Evolutionary conservation across 2,329 filamentous ascomycete species (phyloP).

Genomic region (Diaporthe sp.): DNA sequence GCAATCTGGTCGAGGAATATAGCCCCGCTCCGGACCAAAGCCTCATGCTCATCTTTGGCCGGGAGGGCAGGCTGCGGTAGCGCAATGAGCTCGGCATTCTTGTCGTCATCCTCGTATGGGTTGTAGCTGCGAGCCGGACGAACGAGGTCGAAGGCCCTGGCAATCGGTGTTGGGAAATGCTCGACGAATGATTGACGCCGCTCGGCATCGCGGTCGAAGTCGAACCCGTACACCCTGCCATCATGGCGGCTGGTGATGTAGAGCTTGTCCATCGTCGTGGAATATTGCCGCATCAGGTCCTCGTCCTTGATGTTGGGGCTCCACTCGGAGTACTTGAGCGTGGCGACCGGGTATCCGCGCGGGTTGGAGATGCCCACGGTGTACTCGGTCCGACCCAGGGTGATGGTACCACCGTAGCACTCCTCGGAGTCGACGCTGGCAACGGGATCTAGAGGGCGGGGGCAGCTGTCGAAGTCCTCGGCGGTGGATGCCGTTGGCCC

Average conservation of each 20-base stretch:
- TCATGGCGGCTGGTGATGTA: constrained; percentile 92
- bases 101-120: constrained; percentile 61
- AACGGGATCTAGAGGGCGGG: constrained; percentile 74
- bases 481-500: constrained; percentile 78
- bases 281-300: constrained; percentile 88
- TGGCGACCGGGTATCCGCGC: constrained; percentile 83
- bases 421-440: constrained; percentile 81
- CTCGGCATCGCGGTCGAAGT: constrained; percentile 69
- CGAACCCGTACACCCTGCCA: constrained; percentile 85
- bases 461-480: constrained; percentile 80
- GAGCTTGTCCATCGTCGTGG: constrained; percentile 82
- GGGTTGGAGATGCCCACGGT: constrained; percentile 85
- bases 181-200: constrained; percentile 73
- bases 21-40: constrained; percentile 68
- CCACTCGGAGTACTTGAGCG: constrained; percentile 95
- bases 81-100: constrained; percentile 81
- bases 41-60: constrained; percentile 60
- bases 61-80: constrained; percentile 86
- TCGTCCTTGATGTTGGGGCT: constrained; percentile 90
- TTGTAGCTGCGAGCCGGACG: constrained; percentile 61
- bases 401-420: constrained; percentile 82
- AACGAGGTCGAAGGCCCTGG: constrained; percentile 89
- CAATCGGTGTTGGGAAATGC: constrained; percentile 82
- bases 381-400: constrained; percentile 89
- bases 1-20: constrained; percentile 90